Evolutionary conservation across 2,329 filamentous ascomycete species (phyloP).

Genomic region (Grosmannia clavigera): DNA sequence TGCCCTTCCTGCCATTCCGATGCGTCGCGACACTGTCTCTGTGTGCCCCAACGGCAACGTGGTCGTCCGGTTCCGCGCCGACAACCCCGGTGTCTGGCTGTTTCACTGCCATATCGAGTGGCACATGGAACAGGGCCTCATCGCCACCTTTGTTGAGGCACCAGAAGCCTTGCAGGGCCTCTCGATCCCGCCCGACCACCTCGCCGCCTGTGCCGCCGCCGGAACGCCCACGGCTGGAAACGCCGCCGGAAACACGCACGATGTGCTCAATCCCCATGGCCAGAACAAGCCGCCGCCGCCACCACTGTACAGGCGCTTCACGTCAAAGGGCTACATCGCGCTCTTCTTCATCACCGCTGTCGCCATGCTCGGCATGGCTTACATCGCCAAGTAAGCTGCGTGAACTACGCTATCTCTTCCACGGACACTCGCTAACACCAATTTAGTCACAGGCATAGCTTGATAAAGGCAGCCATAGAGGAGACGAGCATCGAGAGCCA

Average conservation of each 20-base stretch:
- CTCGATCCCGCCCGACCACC: slow-evolving; percentile 49
- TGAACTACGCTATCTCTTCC: not conserved
- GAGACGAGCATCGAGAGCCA: not conserved
- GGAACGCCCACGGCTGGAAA: slow-evolving; percentile 13
- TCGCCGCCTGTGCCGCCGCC: slow-evolving; percentile 37
- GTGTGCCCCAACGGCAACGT: slow-evolving; percentile 33
- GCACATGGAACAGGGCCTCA: slow-evolving; percentile 37
- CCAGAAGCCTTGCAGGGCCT: slow-evolving; percentile 31
- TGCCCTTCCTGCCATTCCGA: slow-evolving; percentile 40
- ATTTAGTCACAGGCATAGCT: not conserved
- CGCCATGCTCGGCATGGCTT: slow-evolving; percentile 54
- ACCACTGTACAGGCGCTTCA: slow-evolving; percentile 28
- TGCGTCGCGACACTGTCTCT: slow-evolving; percentile 36
- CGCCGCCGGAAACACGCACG: slow-evolving; percentile 14
- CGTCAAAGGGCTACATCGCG: slow-evolving; percentile 58
- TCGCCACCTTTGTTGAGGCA: slow-evolving; percentile 29
- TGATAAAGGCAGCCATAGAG: not conserved
- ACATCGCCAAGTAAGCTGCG: slow-evolving; percentile 29
- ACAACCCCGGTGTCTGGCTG: slow-evolving; percentile 34
- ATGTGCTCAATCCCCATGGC: slow-evolving; percentile 16
- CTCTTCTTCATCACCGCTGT: slow-evolving; percentile 58
- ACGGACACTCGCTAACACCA: not conserved
- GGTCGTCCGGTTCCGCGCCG: slow-evolving; percentile 36
- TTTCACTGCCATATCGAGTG: slow-evolving; percentile 44
- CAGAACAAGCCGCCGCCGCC: slow-evolving; percentile 11